Percentiles rank a stretch among this genome's conserved stretches.
phyloP scores from a whole-genome alignment of 306 rosid species.

The Astragalus membranaceus region DNA sequence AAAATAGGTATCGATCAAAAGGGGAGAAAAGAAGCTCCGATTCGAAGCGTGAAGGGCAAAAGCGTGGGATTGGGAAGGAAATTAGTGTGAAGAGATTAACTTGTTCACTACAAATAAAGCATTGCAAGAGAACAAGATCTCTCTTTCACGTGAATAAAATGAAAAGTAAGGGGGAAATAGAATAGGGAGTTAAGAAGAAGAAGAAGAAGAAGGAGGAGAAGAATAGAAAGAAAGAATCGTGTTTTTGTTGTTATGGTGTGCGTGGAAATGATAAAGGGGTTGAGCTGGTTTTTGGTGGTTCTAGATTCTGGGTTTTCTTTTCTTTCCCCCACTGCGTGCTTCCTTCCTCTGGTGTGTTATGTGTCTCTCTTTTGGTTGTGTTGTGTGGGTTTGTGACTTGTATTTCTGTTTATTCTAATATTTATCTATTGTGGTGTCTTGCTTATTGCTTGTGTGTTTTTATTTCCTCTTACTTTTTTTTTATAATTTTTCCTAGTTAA shows the following conservation, averaged over 20 bases:
- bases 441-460: not conserved
- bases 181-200: not conserved
- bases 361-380: not conserved
- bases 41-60: slow-evolving; percentile 18
- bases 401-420: not conserved
- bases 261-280: not conserved
- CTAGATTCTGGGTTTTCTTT: slow-evolving; percentile 21
- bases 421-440: not conserved
- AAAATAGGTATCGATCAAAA: slow-evolving; percentile 20
- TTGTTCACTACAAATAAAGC: slow-evolving; percentile 11
- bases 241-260: not conserved
- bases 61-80: not conserved
- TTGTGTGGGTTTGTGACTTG: not conserved
- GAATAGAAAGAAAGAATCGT: not conserved
- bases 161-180: too few species aligned
- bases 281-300: not conserved
- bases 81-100: slow-evolving; percentile 1
- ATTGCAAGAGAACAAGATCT: slow-evolving; percentile 19
- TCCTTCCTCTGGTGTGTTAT: not conserved
- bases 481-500: too few species aligned
- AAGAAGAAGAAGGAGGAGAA: not conserved
- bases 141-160: not conserved
- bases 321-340: not conserved
- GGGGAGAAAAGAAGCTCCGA: slow-evolving; percentile 8
- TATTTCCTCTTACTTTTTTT: too few species aligned